Evolutionary conservation across 23 red algal genomes (phyloP), one percentile per base, ranked within the genome.

Genomic region (Cyanidium caldarium): DNA sequence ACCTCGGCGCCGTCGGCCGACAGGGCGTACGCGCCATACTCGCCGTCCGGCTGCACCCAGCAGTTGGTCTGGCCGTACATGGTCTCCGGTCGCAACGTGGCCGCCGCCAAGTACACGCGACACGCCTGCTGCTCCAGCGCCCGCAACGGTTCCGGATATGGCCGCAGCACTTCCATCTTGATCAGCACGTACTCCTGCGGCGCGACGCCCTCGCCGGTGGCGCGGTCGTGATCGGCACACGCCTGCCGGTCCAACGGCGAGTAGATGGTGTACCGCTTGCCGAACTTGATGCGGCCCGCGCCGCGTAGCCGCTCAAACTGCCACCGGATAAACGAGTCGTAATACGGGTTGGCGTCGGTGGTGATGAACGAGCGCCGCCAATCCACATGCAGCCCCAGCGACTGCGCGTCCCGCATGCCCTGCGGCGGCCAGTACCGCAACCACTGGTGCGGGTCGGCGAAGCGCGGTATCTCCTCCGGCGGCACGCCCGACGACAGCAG

Each of bases 41-140:
- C 80, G 15, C 92, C 92, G 17, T 51, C 75, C n/a, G 82, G 86
- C 37, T 77, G 45, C 28, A 98, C 80, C 92, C 92, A 98, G 29
- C 79, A 78, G 44, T 98, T 98, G 23, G 92, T 98, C 70, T 89
- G 84, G 35, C 92, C 92, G 46, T 98, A 98, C 85, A 98, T 98
- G 36, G 92, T 98, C 61, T 98, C 92, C 10, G 92, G 73, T 2
- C 92, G 79, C 15, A 98, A 67, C 12, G 92, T 98, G 17, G 92
- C 92, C n/a, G 92, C 92, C n/a, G 86, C 81, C 15, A 87, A 41
- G 38, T 58, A 80, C 7, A 95, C 79, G 7, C 72, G 39, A n/a
- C n/a, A n/a, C n/a, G n/a, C n/a, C 26, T 65, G 67, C 23, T 65
- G 72, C 0, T 35, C 78, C 29, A 90, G 57, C 5, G 77, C 1